These are phyloP conservation scores for Cercospora beticola DNA, from an alignment of 2,329 filamentous ascomycete genomes.

Conservation along the genomic window DNA sequence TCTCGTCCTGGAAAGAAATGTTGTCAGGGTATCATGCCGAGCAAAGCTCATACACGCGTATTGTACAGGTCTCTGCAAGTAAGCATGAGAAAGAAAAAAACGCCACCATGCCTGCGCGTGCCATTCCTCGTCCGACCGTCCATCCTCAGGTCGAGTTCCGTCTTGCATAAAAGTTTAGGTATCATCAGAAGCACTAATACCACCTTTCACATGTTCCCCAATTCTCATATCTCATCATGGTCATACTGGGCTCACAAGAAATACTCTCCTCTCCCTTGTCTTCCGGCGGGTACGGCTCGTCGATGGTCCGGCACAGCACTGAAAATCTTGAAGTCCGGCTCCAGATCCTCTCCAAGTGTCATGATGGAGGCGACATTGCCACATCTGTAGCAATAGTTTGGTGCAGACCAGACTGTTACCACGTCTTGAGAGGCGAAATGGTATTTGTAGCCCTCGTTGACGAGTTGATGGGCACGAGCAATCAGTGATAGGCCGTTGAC, in stretches of 20 bases:
- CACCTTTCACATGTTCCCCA: background rate
- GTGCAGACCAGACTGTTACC: constrained; percentile 82
- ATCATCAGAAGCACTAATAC: constrained; percentile 11
- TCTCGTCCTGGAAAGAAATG: background rate
- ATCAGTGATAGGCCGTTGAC: constrained; percentile 72
- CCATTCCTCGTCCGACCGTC: background rate
- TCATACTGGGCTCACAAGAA: constrained; percentile 44
- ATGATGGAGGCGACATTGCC: constrained; percentile 88
- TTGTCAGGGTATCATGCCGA: constrained; percentile 11
- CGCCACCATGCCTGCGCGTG: constrained; percentile 2
- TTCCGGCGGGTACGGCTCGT: constrained; percentile 71
- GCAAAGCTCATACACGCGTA: constrained; percentile 10
- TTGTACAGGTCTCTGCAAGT: constrained; percentile 7
- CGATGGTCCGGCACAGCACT: constrained; percentile 83
- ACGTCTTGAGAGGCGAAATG: constrained; percentile 95
- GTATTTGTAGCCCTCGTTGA: constrained; percentile 82
- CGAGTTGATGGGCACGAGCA: constrained; percentile 70
- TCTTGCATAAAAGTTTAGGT: constrained; percentile 5
- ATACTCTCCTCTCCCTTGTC: constrained; percentile 52
- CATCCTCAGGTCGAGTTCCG: constrained; percentile 12
- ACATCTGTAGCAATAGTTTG: constrained; percentile 95
- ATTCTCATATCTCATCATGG: background rate
- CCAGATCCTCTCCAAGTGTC: constrained; percentile 80
- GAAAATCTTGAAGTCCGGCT: constrained; percentile 91
- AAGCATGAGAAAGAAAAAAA: background rate